These are phyloP conservation scores for Striga asiatica DNA, from an alignment of 257 asterid species.

Conservation along the genomic window DNA sequence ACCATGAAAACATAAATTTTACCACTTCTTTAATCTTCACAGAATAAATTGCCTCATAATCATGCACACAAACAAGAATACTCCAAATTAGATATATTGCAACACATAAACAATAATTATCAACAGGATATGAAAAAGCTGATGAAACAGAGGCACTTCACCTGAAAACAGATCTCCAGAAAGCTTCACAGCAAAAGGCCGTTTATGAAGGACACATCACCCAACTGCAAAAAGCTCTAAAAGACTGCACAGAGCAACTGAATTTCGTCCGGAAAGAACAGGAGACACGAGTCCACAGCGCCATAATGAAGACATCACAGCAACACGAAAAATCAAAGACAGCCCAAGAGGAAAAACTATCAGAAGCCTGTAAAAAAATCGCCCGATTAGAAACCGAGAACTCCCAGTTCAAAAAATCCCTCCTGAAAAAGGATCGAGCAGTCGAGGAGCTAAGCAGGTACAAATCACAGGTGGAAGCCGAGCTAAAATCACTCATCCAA, in stretches of 20 bases:
- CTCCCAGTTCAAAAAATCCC: constrained; percentile 39
- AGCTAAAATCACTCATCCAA: constrained; percentile 32
- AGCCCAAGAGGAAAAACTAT: constrained; percentile 32
- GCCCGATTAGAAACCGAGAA: constrained; percentile 50
- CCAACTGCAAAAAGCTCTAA: constrained; percentile 66
- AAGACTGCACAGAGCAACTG: constrained; percentile 77
- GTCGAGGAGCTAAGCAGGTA: constrained; percentile 44
- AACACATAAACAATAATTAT: no score
- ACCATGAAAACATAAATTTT: no score
- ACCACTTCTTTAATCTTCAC: no score
- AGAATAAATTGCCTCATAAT: no score
- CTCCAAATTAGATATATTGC: no score
- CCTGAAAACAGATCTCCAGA: constrained; percentile 55
- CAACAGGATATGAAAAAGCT: no score
- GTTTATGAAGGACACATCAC: constrained; percentile 45
- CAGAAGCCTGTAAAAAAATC: constrained; percentile 33
- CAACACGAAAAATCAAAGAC: constrained; percentile 36
- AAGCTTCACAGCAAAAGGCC: constrained; percentile 35
- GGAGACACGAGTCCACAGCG: constrained; percentile 48
- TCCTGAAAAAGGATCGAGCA: constrained; percentile 40
- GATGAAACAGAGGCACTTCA: constrained; percentile 5
- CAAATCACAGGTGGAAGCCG: constrained; percentile 36
- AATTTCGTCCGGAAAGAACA: constrained; percentile 55
- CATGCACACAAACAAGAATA: no score
- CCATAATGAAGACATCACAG: constrained; percentile 37